phyloP scores from a whole-genome alignment of 306 rosid genomes.

The Rosa rugosa region DNA sequence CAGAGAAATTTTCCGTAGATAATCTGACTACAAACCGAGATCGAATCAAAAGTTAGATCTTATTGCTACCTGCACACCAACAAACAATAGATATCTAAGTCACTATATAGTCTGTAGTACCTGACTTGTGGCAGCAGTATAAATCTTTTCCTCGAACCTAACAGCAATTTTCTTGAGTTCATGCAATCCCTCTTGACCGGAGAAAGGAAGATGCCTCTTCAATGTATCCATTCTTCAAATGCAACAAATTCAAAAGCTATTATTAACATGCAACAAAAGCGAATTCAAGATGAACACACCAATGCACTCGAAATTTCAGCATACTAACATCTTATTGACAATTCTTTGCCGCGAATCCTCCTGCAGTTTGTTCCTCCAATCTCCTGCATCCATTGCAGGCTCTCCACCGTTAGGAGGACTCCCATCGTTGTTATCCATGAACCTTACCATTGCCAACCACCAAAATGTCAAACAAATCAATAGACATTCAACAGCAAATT shows the following conservation, averaged over 20 bases:
- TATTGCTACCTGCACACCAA: not conserved
- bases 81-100: not conserved
- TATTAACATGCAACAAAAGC: not conserved
- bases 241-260: not conserved
- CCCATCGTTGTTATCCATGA: conserved; percentile 29
- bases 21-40: conserved; percentile 32
- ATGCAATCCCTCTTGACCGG: conserved; percentile 55
- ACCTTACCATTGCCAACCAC: not conserved
- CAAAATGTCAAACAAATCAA: not conserved
- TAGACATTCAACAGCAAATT: not conserved
- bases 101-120: conserved; percentile 28
- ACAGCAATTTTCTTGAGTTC: conserved; percentile 62
- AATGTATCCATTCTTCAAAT: conserved; percentile 60
- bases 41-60: no score
- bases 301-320: not conserved
- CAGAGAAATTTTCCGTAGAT: conserved; percentile 36
- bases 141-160: conserved; percentile 83
- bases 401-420: conserved; percentile 27
- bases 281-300: not conserved
- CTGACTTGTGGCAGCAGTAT: conserved; percentile 59
- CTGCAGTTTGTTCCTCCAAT: conserved; percentile 51
- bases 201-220: conserved; percentile 59
- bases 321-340: conserved; percentile 48
- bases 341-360: conserved; percentile 46
- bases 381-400: conserved; percentile 25